Evolutionary conservation across 306 rosid genomes (phyloP), one percentile per base, ranked within the genome.

Genomic region (Vigna reflexopilosa): DNA sequence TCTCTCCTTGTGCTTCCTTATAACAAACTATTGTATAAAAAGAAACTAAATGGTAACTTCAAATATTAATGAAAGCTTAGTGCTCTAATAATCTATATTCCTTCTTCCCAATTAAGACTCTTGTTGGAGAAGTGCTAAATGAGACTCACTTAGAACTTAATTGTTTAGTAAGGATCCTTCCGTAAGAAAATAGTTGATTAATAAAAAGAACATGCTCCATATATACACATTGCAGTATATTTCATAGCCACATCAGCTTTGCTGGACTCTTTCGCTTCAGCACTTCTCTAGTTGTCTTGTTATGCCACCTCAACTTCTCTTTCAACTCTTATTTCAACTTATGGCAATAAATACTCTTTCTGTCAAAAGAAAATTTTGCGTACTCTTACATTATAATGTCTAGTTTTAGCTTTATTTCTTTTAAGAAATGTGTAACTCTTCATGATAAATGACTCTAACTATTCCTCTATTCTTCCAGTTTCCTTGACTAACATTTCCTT

Each of bases 141-240:
- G 51, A 76, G 57, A 76, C 17, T 7, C 17, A 80, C 66, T 80
- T 70, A 16, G 6, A 24, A 59, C 40, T 12, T 9, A 24, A 79
- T 10, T 78, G 15, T 66, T 34, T 63, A 7, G 24, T 22, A 3
- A 9, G 36, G 57, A 63, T 80, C 69, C 74, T 34, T 72, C 77
- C 2, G 14, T n/a, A 51, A 75, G 70, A 28, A 10, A 57, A 45
- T 22, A 16, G 14, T 11, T 7, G 44, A 55, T 52, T 34, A 59
- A 28, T 16, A 45, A 12, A 45, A 65, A 20, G 44, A 59, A 38
- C 2, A 15, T n/a, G 6, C 15, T 2, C 17, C 28, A 2, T 62
- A 22, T 61, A 38, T 17, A 65, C 30, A 12, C 48, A 17, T 38
- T 17, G 19, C 16, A 64, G n/a, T 36, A n/a, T 17, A 15, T 64